Evolutionary conservation across 2,329 filamentous ascomycete species (phyloP).

Genomic region (Davidsoniella virescens): DNA sequence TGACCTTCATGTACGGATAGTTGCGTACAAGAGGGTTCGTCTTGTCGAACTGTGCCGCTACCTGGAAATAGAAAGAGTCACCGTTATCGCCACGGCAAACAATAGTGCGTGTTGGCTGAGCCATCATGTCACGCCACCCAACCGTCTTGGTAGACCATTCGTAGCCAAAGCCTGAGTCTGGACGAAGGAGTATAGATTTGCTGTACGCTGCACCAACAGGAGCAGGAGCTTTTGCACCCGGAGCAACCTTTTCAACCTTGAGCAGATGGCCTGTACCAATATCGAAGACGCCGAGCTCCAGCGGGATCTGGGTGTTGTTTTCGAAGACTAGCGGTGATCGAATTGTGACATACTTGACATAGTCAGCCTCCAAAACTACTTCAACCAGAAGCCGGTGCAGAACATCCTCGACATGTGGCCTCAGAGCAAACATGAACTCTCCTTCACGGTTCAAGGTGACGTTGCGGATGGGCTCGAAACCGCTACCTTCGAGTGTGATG

Average conservation of each 20-base stretch:
- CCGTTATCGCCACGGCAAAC: constrained; percentile 76
- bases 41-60: constrained; percentile 72
- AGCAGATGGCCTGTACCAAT: constrained; percentile 73
- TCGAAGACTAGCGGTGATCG: constrained; percentile 83
- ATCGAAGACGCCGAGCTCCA: constrained; percentile 86
- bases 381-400: constrained; percentile 86
- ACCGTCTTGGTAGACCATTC: constrained; percentile 81
- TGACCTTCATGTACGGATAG: constrained; percentile 90
- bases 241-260: constrained; percentile 94
- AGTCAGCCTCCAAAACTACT: constrained; percentile 77
- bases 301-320: constrained; percentile 90
- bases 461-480: constrained; percentile 78
- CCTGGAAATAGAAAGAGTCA: constrained; percentile 92
- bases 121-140: constrained; percentile 85
- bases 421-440: constrained; percentile 75
- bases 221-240: constrained; percentile 75
- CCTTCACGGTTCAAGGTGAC: constrained; percentile 90
- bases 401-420: constrained; percentile 70
- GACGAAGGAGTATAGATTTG: constrained; percentile 74
- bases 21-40: constrained; percentile 66
- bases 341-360: constrained; percentile 95
- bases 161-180: constrained; percentile 92
- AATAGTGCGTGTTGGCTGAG: constrained; percentile 68
- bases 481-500: constrained; percentile 77
- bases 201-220: constrained; percentile 85